Evolutionary conservation across 768 basidiomycete genomes (phyloP), one percentile per base, ranked within the genome.

Genomic region (Lentinus tigrinus): DNA sequence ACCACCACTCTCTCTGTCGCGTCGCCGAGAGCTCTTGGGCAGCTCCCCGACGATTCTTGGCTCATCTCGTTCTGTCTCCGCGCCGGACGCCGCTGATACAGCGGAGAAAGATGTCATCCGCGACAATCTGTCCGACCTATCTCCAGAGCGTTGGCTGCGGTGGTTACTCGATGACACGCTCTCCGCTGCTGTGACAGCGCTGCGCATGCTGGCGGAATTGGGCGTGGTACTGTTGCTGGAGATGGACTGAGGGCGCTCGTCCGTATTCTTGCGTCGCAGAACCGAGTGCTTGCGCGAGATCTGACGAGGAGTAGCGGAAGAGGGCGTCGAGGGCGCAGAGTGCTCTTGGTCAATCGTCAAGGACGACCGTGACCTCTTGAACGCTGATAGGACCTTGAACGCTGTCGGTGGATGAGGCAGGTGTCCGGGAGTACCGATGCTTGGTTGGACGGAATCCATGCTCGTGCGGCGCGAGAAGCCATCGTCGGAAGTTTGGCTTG

Each of bases 371-470:
- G 88, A 85, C 37, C 81, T 81, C 60, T 82, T 88, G 72, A 89
- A 87, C 14, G 79, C 82, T 23, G 79, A 77, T 57, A 85, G 78
- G 58, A 89, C 82, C 79, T 88, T 88, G 76, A 83, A 88, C 8
- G 81, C 85, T 5, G 81, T 81, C 4, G 86, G 80, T 14, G 84
- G 75, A 56, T 80, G 79, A 14, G 67, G 75, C 81, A 84, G 14
- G 78, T 84, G 10, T 79, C 80, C 10, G 83, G 78, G 26, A 81
- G 73, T 56, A 77, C 77, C 14, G 67, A 60, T 2, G 65, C 70
- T 23, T 70, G 69, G 39, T 72, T 69, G 8, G 74, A 67, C 14
- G 23, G 71, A 68, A 55, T 88, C 85, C 23, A 79, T 54, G 60
- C 79, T 84, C 26, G 68, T 67, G 34, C 70, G 52, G n/a, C 67